Evolutionary conservation across 352 stramenopile genomes (phyloP), one percentile per base, ranked within the genome.

Genomic region (Globisporangium irregulare): DNA sequence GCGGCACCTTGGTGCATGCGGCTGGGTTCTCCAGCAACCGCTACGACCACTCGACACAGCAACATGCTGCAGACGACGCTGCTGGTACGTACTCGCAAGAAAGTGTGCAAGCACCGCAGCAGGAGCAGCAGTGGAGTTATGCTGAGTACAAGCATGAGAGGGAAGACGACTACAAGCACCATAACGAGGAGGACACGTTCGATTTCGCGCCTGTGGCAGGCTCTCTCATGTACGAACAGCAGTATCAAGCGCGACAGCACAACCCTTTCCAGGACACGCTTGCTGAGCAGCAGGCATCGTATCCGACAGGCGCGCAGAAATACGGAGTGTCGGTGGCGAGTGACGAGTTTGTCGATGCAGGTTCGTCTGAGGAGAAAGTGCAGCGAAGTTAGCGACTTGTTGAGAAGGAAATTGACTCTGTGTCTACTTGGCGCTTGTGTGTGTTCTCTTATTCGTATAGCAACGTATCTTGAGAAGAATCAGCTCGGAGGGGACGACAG

Each of bases 321-420:
- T 65, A 59, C 10, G 59, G 59, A 3, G 58, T 63, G 22, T 76
- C 78, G 15, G 68, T 76, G 15, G 67, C 66, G 18, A 80, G 84
- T 15, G 79, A 90, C 20, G 80, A 92, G 50, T 93, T 93, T 69
- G 71, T 91, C 2, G 82, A 93, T 66, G 86, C 81, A 59, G 85
- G 85, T 93, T 62, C 41, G 80, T 50, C 4, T 32, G 56, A 15
- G 9, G 57, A 36, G 53, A 59, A 54, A 62, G 66, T 66, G 65
- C 32, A 29, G 3, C 12, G 10, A 22, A 25, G 25, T 5, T 32
- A 36, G 50, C 18, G 14, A 14, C n/a, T 53, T 20, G 1, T 57
- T 43, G 14, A 38, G 7, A 38, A 3, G 4, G 18, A 25, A 9
- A 34, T 20, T 63, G 61, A 38, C 48, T 14, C 15, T 27, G 24